Evolutionary conservation across 140 eudicot genomes (phyloP), one percentile per base, ranked within the genome.

Genomic region (Ambrosia hybrid): DNA sequence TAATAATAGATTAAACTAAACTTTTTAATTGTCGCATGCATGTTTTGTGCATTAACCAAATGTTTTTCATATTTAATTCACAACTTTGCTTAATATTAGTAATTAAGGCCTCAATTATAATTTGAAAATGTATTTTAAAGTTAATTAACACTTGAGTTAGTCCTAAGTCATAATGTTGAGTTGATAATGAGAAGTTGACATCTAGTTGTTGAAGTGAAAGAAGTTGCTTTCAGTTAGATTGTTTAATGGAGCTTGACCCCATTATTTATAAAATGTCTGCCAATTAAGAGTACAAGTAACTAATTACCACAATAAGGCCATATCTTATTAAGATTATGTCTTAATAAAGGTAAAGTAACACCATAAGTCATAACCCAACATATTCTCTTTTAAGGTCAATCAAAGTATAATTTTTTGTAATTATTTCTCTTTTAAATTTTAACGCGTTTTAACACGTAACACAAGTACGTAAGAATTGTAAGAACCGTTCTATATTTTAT

Each of bases 181-280:
- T 69, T 52, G 64, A 52, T 15, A 14, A 36, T 52, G n/a, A 69
- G 74, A 56, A 37, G 65, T 51, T 63, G 78, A 63, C 63, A 36
- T 52, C 4, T 17, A n/a, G 6, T 36, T 73, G 65, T 63, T 51
- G 65, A 73, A 73, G 26, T 37, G 72, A 62, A 63, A 52, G 65
- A 37, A 36, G n/a, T 56, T 57, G 43, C 53, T 70, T 70, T 49
- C 45, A 37, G 21, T 21, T 10, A 38, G 30, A 17, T 73, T 30
- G 16, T 46, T 13, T 45, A 34, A 63, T 73, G 71, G 71, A 51
- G 39, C n/a, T 48, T 38, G 65, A 64, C 72, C 78, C 69, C 71
- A 48, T 34, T 36, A 63, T 16, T 33, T 36, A 63, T 62, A 16
- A 11, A 61, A 63, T 63, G 55, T 62, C 52, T 51, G 64, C 64